Evolutionary conservation across 78 protist genomes (phyloP).

Genomic region (Dictyostelium discoideum): DNA sequence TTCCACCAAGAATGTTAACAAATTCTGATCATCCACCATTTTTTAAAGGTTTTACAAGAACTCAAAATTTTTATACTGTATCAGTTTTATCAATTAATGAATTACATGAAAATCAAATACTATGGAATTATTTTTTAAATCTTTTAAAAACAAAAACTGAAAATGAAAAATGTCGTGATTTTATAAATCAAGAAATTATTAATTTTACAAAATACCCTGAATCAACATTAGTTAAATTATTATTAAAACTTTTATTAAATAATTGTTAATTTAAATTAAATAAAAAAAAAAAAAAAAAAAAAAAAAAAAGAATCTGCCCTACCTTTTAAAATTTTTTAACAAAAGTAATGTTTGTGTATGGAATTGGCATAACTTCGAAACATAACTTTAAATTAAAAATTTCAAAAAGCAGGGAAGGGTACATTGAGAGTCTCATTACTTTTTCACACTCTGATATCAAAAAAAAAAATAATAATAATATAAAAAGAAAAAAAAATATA

Average conservation of each 20-base stretch:
- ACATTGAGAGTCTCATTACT: too few species aligned
- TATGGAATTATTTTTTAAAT: not conserved
- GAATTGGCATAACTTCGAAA: too few species aligned
- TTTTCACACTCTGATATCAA: too few species aligned
- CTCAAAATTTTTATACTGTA: not conserved
- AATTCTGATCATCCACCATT: slow-evolving; percentile 32
- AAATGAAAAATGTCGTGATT: slow-evolving; percentile 14
- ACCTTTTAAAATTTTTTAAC: too few species aligned
- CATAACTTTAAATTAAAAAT: too few species aligned
- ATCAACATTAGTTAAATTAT: not conserved
- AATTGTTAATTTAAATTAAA: not conserved
- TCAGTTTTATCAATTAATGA: slow-evolving; percentile 16
- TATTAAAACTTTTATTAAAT: not conserved
- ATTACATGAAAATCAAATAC: not conserved
- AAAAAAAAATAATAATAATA: too few species aligned
- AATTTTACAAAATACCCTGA: not conserved
- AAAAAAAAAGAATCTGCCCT: too few species aligned
- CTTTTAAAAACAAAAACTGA: not conserved
- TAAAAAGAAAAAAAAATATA: too few species aligned
- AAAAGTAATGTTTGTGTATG: too few species aligned
- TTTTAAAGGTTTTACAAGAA: slow-evolving; percentile 16
- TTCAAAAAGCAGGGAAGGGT: too few species aligned
- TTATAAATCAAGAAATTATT: not conserved
- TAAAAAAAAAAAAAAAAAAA: too few species aligned
- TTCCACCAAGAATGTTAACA: slow-evolving; percentile 38